Percentiles rank a stretch among this genome's conserved stretches.
phyloP scores from a whole-genome alignment of 2,329 filamentous ascomycete species.

The Amesomyces nigricolor region DNA sequence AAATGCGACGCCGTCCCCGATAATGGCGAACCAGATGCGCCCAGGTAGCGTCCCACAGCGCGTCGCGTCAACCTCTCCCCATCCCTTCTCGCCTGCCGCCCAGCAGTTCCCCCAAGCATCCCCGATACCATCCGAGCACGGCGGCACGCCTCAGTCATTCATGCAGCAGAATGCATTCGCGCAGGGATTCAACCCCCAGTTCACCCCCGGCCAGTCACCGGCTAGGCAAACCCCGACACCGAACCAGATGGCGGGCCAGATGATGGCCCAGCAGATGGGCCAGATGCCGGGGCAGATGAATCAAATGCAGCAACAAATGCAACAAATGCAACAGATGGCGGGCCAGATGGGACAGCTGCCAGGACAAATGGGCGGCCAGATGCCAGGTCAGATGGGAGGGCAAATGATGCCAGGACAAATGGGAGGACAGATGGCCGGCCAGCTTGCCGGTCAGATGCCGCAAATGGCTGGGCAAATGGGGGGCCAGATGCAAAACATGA shows the following conservation, averaged over 20 bases:
- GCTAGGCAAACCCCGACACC: slow-evolving; percentile 51
- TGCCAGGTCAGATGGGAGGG: slow-evolving; percentile 32
- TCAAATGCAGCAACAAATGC: slow-evolving; percentile 27
- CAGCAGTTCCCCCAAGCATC: slow-evolving; percentile 72
- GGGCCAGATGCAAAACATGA: slow-evolving; percentile 26
- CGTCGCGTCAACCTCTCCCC: slow-evolving; percentile 87
- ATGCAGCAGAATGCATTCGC: slow-evolving; percentile 54
- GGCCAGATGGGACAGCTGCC: slow-evolving; percentile 37
- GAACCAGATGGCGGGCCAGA: slow-evolving; percentile 48
- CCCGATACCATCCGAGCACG: slow-evolving; percentile 69
- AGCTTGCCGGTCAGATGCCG: neutral
- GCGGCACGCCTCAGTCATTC: slow-evolving; percentile 70
- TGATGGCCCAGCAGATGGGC: slow-evolving; percentile 50
- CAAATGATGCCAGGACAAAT: slow-evolving; percentile 27
- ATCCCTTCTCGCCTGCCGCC: slow-evolving; percentile 75
- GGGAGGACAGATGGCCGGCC: neutral
- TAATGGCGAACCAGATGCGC: slow-evolving; percentile 75
- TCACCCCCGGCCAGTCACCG: slow-evolving; percentile 51
- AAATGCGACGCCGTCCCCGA: slow-evolving; percentile 87
- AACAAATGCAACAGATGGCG: slow-evolving; percentile 33
- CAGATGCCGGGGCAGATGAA: slow-evolving; percentile 29
- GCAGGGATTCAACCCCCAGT: slow-evolving; percentile 54
- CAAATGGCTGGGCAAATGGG: slow-evolving; percentile 6
- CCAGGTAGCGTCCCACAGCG: slow-evolving; percentile 67
- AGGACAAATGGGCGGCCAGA: slow-evolving; percentile 11